Percentiles rank a stretch among this genome's conserved stretches.
These are phyloP conservation scores for Cercospora sp. DNA, from an alignment of 2,329 filamentous ascomycete genomes.

Conservation along the genomic window DNA sequence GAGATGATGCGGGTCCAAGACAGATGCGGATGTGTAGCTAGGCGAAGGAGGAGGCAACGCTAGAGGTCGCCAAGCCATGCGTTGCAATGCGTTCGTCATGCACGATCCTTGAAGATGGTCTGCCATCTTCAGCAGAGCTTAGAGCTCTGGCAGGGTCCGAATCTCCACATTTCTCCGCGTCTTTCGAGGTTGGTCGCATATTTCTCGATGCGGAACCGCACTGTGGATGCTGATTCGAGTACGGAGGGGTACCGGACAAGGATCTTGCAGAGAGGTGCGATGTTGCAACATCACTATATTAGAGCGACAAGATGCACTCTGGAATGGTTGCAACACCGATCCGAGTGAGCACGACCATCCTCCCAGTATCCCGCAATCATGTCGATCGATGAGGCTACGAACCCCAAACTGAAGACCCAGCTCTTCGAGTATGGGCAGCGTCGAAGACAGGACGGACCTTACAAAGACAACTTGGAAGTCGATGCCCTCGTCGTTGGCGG, in stretches of 20 bases:
- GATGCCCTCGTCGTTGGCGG: conserved; percentile 40
- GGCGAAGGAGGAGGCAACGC: not conserved
- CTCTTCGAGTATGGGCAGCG: conserved; percentile 26
- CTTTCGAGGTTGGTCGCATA: not conserved
- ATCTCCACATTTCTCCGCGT: not conserved
- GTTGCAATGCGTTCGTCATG: not conserved
- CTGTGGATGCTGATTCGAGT: not conserved
- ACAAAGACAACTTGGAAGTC: conserved; percentile 33
- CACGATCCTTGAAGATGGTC: not conserved
- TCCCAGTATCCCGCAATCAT: not conserved
- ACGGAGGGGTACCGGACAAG: conserved; percentile 8
- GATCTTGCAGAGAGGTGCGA: not conserved
- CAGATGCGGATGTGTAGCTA: not conserved
- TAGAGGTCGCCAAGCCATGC: not conserved
- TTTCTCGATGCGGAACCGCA: conserved; percentile 10
- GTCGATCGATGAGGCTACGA: conserved; percentile 12
- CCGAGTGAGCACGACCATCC: not conserved
- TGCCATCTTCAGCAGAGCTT: not conserved
- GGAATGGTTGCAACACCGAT: too few relatives aligned
- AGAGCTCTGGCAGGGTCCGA: not conserved
- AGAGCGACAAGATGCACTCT: not conserved
- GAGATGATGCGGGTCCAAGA: not conserved
- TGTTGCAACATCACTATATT: not conserved
- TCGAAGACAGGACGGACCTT: conserved; percentile 24
- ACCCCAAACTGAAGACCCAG: conserved; percentile 15